These are phyloP conservation scores for Myrica gale DNA, from an alignment of 306 rosid species.

Conservation along the genomic window DNA sequence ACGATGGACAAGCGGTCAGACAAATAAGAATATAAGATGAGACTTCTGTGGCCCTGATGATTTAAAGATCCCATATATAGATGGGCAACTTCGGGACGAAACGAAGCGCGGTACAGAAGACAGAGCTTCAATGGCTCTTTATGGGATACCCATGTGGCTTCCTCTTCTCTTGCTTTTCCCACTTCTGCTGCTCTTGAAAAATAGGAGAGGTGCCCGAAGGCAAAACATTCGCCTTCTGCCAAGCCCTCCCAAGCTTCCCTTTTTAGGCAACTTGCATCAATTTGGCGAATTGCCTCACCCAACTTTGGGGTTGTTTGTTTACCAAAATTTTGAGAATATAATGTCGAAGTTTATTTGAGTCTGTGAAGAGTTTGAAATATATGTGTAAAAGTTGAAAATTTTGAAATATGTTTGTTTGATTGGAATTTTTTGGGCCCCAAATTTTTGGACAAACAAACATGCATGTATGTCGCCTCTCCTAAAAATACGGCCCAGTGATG, in stretches of 20 bases:
- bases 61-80: neutral
- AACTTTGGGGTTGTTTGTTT: too few relatives aligned
- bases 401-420: too few relatives aligned
- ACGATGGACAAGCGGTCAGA: too few relatives aligned
- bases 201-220: neutral
- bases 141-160: neutral
- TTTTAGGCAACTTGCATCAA: constrained; percentile 40
- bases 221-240: constrained; percentile 12
- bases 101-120: neutral
- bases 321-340: too few relatives aligned
- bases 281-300: constrained; percentile 30
- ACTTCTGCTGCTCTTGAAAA: constrained; percentile 3
- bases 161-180: neutral
- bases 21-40: too few relatives aligned
- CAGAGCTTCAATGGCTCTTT: neutral
- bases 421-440: too few relatives aligned
- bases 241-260: constrained; percentile 40
- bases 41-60: too few relatives aligned
- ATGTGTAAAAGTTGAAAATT: too few relatives aligned
- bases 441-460: too few relatives aligned
- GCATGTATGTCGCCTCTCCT: constrained; percentile 29
- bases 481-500: constrained; percentile 33
- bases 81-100: neutral
- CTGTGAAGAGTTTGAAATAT: too few relatives aligned
- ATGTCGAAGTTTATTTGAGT: too few relatives aligned